Conservation (phyloP, 2,329 filamentous ascomycete species). For the Fusarium setosum region DNA sequence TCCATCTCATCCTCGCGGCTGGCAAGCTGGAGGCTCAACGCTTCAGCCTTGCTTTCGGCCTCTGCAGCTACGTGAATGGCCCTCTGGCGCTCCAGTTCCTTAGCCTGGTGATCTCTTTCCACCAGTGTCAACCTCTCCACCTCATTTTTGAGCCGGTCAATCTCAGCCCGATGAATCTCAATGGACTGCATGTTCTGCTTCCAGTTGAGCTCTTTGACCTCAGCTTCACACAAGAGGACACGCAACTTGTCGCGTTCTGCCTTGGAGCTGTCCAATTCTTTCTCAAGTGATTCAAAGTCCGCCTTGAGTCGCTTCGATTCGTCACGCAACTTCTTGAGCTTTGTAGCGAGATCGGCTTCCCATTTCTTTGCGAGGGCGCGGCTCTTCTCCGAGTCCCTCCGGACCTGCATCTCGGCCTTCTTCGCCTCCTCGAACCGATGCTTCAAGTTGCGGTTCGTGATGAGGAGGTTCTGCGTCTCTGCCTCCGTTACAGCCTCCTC, state of each 20-base stretch:
- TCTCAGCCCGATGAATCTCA: slow-evolving; percentile 69
- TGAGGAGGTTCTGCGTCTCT: slow-evolving; percentile 83
- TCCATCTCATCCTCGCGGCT: slow-evolving; percentile 61
- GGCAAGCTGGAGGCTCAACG: slow-evolving; percentile 67
- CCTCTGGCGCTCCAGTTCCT: slow-evolving; percentile 68
- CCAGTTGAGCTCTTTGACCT: slow-evolving; percentile 73
- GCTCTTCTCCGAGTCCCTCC: slow-evolving; percentile 78
- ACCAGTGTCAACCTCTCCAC: slow-evolving; percentile 69
- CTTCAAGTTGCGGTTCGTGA: slow-evolving; percentile 79
- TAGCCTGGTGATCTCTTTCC: slow-evolving; percentile 72
- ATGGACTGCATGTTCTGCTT: slow-evolving; percentile 73
- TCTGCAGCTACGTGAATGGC: slow-evolving; percentile 68
- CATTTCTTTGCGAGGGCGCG: slow-evolving; percentile 81
- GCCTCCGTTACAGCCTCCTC: slow-evolving; percentile 83
- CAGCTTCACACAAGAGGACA: slow-evolving; percentile 73
- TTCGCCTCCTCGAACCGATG: slow-evolving; percentile 79
- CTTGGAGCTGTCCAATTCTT: slow-evolving; percentile 67
- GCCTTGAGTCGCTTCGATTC: slow-evolving; percentile 74
- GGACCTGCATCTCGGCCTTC: slow-evolving; percentile 74
- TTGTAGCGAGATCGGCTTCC: slow-evolving; percentile 76
- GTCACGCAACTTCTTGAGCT: slow-evolving; percentile 74
- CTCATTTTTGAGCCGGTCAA: slow-evolving; percentile 69
- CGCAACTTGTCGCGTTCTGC: slow-evolving; percentile 74
- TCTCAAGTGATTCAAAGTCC: slow-evolving; percentile 67
- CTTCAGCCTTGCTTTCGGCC: slow-evolving; percentile 68